Percentiles rank a stretch among this genome's conserved stretches.
Conservation (phyloP, 331 rosid species). For the Arachis monticola region DNA sequence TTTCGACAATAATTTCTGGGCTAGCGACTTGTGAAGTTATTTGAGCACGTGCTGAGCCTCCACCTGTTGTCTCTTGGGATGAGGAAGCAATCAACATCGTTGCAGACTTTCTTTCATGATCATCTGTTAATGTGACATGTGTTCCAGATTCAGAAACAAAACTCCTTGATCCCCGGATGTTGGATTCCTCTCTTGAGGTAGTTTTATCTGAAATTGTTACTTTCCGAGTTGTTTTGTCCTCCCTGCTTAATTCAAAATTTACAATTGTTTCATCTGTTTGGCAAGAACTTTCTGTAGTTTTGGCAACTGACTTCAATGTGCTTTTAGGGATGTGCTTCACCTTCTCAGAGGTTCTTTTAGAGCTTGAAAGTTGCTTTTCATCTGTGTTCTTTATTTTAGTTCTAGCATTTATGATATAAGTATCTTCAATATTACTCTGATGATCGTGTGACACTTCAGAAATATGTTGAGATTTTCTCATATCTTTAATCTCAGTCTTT, state of each 20-base stretch:
- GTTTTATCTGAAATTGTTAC: conserved; percentile 35
- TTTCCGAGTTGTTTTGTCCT: conserved; percentile 39
- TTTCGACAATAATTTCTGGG: conserved; percentile 47
- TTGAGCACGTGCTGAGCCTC: conserved; percentile 48
- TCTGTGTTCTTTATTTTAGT: conserved; percentile 46
- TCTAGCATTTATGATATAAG: conserved; percentile 47
- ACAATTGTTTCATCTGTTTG: conserved; percentile 57
- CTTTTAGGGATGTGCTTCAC: conserved; percentile 48
- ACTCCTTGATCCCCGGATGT: conserved; percentile 47
- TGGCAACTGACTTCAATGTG: conserved; percentile 44
- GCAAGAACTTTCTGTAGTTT: conserved; percentile 51
- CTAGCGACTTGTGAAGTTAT: conserved; percentile 38
- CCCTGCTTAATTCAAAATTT: conserved; percentile 43
- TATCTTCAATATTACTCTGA: conserved; percentile 43
- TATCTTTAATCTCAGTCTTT: conserved; percentile 40
- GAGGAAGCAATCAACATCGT: conserved; percentile 57
- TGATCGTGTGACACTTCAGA: conserved; percentile 53
- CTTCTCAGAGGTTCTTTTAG: conserved; percentile 50
- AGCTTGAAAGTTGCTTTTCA: conserved; percentile 44
- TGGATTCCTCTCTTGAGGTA: conserved; percentile 45
- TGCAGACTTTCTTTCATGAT: conserved; percentile 50
- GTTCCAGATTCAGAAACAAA: conserved; percentile 48
- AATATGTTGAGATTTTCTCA: conserved; percentile 55
- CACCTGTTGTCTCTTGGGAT: conserved; percentile 50
- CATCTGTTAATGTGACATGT: conserved; percentile 43